Evolutionary conservation across 169 alveolate species (phyloP), one percentile per base, ranked within the genome.

Genomic region (Cryptosporidium parvum): DNA sequence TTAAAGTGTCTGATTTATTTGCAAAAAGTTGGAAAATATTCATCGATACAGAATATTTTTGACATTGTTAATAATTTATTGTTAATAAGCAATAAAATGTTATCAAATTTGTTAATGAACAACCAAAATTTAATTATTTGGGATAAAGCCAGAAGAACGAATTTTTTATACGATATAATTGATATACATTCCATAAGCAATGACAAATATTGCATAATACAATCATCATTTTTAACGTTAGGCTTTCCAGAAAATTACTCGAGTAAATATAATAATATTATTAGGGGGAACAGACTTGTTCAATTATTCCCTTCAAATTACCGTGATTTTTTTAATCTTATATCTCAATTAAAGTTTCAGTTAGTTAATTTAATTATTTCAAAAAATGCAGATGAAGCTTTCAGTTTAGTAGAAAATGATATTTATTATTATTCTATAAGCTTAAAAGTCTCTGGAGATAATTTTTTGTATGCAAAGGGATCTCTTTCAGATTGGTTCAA

Each of bases 1-100:
- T 59, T 92, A 31, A 92, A 84, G 10, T 92, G 93, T 9, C 21
- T 92, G 9, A 51, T 86, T 16, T 75, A 85, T 85, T 75, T 86
- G n/a, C 85, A 72, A 67, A 86, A 61, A 35, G 70, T 73, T 56
- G 69, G 71, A 58, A 84, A 62, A 8, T 62, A 61, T 37, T 58
- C 58, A 6, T 86, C 86, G 53, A 33, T 26, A 5, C 62, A 91
- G 10, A 8, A 67, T 31, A 61, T 53, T 48, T 59, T 86, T 45
- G 51, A 86, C 1, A 59, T 91, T 2, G 37, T 91, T 42, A 48
- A 70, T 16, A 91, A 91, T 58, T 68, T 91, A 45, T 37, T 91
- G 44, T 14, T 86, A 42, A 29, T 69, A 52, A 18, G 23, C 61
- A 37, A 31, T 35, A 5, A 35, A 18, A 44, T 92, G 18, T 75